Base-by-base conservation (phyloP, 2,329 filamentous ascomycete genomes). In the Ophiostoma populinum region DNA sequence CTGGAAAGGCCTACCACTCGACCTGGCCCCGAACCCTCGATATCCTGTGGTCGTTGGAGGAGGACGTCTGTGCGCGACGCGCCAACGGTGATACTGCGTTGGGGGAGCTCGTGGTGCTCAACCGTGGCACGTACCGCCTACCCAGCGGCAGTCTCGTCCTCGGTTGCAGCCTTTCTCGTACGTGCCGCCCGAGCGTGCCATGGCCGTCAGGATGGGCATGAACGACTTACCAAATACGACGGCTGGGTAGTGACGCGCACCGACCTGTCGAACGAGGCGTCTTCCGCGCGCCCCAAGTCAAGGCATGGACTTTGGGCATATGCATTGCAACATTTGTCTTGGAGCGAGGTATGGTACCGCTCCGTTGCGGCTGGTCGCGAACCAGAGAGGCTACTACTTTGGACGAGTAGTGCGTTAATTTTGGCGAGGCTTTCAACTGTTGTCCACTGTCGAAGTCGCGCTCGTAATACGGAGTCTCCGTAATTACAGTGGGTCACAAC, bases 1-100 rank as follows among this genome's bases (percentile, higher is more conserved):
- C 61, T 0, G 67, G 69, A 0, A 74, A 75, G 45, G 54, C 65
- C 0, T 70, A 64, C 42, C 45, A 50, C 30, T 56, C 55, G 5
- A 51, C 11, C 25, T 64, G 59, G 59, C 27, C 44, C 2, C 40
- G 46, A 0, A 48, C 52, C 0, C 46, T 52, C 20, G 20, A 30
- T 2, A 40, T 43, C 2, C 47, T 63, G 11, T 40, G 41, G 18
- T 36, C 17, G 0, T 58, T 60, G 24, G 51, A 58, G 22, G n/a
- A 47, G 2, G 47, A 55, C 5, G 7, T 39, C 5, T 11, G n/a
- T 6, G 5, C 22, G 12, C 27, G 28, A 7, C 35, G 38, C 1
- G 22, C 22, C n/a, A 24, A 21, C 11, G 22, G 28, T 12, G 36
- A 35, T 2, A 3, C 39, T 2, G 40, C 40, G 0, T 36, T 56